Percentiles rank a stretch among this genome's conserved stretches.
Evolutionary conservation across 371 early-diverging fungal genomes (phyloP).

Genomic region (Mortierella sp.): DNA sequence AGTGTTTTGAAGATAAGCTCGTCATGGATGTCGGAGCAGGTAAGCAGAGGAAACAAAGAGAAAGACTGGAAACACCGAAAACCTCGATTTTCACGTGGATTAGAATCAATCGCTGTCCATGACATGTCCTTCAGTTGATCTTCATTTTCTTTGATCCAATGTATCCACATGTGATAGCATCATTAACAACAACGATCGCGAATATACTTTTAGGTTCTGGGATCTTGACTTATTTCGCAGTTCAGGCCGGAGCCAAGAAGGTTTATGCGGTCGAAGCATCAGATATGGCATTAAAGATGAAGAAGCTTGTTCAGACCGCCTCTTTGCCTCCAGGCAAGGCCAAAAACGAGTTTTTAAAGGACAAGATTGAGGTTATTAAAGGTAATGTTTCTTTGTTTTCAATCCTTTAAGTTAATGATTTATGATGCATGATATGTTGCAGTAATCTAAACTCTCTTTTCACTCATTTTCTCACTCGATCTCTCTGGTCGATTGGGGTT

Average conservation of each 20-base stretch:
- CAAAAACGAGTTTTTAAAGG: conserved; percentile 85
- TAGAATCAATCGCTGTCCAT: too few species aligned
- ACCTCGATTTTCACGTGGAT: neutral
- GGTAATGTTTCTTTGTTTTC: conserved; percentile 55
- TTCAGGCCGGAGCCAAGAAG: conserved; percentile 90
- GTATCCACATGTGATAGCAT: too few species aligned
- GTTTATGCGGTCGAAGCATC: conserved; percentile 98
- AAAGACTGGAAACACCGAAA: neutral
- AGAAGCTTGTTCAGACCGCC: conserved; percentile 79
- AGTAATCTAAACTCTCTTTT: neutral
- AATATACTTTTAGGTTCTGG: conserved; percentile 70
- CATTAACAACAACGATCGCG: too few species aligned
- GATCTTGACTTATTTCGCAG: conserved; percentile 95
- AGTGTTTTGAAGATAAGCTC: conserved; percentile 80
- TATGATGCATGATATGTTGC: neutral
- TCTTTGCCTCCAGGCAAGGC: conserved; percentile 53
- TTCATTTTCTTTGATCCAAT: too few species aligned
- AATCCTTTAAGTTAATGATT: too few species aligned
- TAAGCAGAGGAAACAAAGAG: neutral
- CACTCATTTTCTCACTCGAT: neutral
- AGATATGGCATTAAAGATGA: conserved; percentile 93
- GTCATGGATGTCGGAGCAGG: conserved; percentile 98
- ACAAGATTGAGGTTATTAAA: conserved; percentile 86
- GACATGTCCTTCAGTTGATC: neutral
- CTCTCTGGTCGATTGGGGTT: neutral